Conservation (phyloP, 805 yeast species). For the Scheffersomyces coipomensis region DNA sequence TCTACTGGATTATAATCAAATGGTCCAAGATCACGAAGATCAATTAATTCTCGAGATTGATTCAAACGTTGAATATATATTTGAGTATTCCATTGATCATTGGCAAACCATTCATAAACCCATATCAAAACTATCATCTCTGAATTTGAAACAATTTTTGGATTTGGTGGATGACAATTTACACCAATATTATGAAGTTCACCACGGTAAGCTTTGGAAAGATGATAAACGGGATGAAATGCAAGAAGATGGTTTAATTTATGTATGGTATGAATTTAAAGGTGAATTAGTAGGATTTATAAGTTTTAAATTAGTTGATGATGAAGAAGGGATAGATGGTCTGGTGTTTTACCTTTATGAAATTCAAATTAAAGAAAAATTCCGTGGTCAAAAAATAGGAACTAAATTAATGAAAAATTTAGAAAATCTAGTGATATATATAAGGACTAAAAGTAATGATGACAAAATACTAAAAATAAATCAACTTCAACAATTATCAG, state of each 20-base stretch:
- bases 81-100: background rate
- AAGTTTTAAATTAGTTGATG: slow-evolving; percentile 44
- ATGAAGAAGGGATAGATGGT: slow-evolving; percentile 32
- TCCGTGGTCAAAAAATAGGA: slow-evolving; percentile 40
- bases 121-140: slow-evolving; percentile 3
- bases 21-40: too few species aligned
- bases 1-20: too few species aligned
- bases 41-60: too few species aligned
- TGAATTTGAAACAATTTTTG: slow-evolving; percentile 12
- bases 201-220: slow-evolving; percentile 42
- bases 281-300: slow-evolving; percentile 39
- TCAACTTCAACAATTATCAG: slow-evolving; percentile 11
- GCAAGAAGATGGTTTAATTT: slow-evolving; percentile 47
- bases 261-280: slow-evolving; percentile 27
- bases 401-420: slow-evolving; percentile 31
- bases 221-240: slow-evolving; percentile 43
- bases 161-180: slow-evolving; percentile 25
- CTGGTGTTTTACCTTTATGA: slow-evolving; percentile 55
- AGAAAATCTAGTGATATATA: slow-evolving; percentile 24
- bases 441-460: slow-evolving; percentile 6
- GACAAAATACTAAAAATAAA: background rate
- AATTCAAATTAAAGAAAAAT: slow-evolving; percentile 43
- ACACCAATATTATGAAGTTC: slow-evolving; percentile 20
- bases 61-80: background rate
- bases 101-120: slow-evolving; percentile 2